A percentile compares a stretch with the other conserved stretches of the same genome.
phyloP scores from a whole-genome alignment of 176 grass and related monocot species.

The Aegilops speltoides region DNA sequence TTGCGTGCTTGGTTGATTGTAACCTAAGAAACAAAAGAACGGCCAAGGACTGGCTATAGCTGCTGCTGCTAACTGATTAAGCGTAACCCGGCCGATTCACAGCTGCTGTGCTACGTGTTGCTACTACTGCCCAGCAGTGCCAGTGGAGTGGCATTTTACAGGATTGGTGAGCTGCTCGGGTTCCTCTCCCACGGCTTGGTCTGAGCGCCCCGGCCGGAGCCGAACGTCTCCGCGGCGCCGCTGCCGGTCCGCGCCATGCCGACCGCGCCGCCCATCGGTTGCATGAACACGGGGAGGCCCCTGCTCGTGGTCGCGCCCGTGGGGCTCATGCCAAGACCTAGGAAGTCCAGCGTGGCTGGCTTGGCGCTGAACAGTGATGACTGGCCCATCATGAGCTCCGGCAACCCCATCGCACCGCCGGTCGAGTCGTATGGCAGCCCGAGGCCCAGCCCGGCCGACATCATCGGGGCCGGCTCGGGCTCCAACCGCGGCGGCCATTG shows the following conservation, averaged over 20 bases:
- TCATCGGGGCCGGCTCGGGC: slow-evolving; percentile 35
- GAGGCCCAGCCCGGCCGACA: slow-evolving; percentile 81
- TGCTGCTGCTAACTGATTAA: neutral
- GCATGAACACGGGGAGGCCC: slow-evolving; percentile 55
- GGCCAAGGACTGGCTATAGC: neutral
- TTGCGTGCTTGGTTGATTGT: no score
- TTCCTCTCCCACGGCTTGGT: slow-evolving; percentile 50
- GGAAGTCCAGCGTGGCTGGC: slow-evolving; percentile 84
- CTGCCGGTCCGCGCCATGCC: slow-evolving; percentile 43
- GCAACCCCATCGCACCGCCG: slow-evolving; percentile 34
- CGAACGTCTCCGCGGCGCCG: slow-evolving; percentile 35
- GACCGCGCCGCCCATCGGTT: slow-evolving; percentile 58
- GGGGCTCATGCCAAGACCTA: slow-evolving; percentile 76
- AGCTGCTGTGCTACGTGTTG: slow-evolving; percentile 10
- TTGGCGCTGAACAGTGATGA: slow-evolving; percentile 63
- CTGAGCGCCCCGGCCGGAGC: slow-evolving; percentile 10
- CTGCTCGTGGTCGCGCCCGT: slow-evolving; percentile 41
- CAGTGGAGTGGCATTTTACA: slow-evolving; percentile 25
- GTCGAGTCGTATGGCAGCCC: slow-evolving; percentile 57
- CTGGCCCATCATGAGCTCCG: slow-evolving; percentile 81
- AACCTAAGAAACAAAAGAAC: neutral
- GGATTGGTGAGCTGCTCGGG: slow-evolving; percentile 40
- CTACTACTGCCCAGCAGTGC: neutral
- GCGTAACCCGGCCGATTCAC: slow-evolving; percentile 6
- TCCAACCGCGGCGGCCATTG: slow-evolving; percentile 63